Evolutionary conservation across 2,329 filamentous ascomycete species (phyloP), one percentile per base, ranked within the genome.

Genomic region (Penicillium brevicompactum): DNA sequence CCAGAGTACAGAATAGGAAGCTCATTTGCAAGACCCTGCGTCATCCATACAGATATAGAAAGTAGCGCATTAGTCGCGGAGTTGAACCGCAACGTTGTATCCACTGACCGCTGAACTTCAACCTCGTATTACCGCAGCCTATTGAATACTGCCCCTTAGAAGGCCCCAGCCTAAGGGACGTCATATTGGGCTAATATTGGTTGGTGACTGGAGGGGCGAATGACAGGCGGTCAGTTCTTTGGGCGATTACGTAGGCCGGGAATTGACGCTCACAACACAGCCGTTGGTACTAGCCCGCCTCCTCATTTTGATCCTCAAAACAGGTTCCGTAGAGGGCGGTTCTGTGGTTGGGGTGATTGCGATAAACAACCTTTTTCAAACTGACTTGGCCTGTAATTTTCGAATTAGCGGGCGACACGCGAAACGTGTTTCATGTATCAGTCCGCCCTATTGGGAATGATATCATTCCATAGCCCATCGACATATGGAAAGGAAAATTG

Each of bases 211-310:
- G 16, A 24, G 18, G 30, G 31, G 38, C 37, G 45, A 31, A 53
- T 53, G 38, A 40, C 9, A 4, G 21, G 6, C 27, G 30, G 27
- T 14, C 27, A 31, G 31, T 11, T 38, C 22, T 47, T 47, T 32
- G 4, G 11, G 40, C 32, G 51, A 54, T 54, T 45, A 54, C 51
- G 51, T 50, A 45, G 46, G 40, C 31, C n/a, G 46, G 41, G 38
- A n/a, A 18, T 50, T 32, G 41, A 37, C 11, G 11, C 14, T 32
- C 11, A 16, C 18, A 13, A 30, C 49, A 14, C 5, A 34, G 31
- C 31, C 31, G 24, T 27, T 27, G 24, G 8, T 27, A 18, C 18
- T 18, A 27, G 24, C 24, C 24, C 24, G 24, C 24, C 24, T 27
- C 24, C 24, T 27, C 24, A n/a, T n/a, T 14, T 14, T 32, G 51